phyloP scores from a whole-genome alignment of 352 stramenopile species.

The Halophytophthora batemanensis region DNA sequence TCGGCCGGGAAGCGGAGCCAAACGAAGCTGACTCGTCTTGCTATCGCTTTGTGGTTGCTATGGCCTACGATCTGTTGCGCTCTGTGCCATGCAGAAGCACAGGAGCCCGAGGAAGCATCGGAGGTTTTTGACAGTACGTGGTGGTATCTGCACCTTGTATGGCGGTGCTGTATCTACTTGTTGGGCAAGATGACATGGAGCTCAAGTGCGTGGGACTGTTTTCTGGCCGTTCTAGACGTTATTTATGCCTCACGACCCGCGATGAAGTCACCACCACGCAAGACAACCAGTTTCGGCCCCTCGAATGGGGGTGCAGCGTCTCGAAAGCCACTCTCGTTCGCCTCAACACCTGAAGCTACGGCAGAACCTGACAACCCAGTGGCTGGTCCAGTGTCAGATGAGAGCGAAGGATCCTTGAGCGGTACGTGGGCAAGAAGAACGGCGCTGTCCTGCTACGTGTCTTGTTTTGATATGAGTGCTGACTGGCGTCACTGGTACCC shows the following conservation, averaged over 20 bases:
- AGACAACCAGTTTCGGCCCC: slow-evolving; percentile 1
- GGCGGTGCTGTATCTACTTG: not conserved
- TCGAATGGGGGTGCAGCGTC: slow-evolving; percentile 5
- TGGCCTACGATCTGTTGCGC: too few relatives aligned
- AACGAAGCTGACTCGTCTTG: slow-evolving; percentile 13
- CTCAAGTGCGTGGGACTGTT: not conserved
- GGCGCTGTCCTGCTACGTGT: too few relatives aligned
- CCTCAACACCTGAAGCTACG: slow-evolving; percentile 1
- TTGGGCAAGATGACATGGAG: not conserved
- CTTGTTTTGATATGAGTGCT: not conserved
- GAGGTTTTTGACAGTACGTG: slow-evolving; percentile 71
- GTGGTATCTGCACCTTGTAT: not conserved
- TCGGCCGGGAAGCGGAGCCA: slow-evolving; percentile 8
- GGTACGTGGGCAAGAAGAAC: slow-evolving; percentile 20
- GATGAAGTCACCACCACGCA: slow-evolving; percentile 5
- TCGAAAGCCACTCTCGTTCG: slow-evolving; percentile 5
- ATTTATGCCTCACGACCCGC: slow-evolving; percentile 43
- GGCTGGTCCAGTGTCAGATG: slow-evolving; percentile 12
- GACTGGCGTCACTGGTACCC: not conserved
- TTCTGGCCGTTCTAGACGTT: slow-evolving; percentile 32
- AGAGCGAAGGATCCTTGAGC: slow-evolving; percentile 40
- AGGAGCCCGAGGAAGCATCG: slow-evolving; percentile 54
- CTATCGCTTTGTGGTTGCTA: too few relatives aligned
- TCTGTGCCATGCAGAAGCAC: slow-evolving; percentile 28
- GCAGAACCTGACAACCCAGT: slow-evolving; percentile 6